Base-by-base conservation (phyloP, 768 basidiomycete species). In the Trametes sanguinea region DNA sequence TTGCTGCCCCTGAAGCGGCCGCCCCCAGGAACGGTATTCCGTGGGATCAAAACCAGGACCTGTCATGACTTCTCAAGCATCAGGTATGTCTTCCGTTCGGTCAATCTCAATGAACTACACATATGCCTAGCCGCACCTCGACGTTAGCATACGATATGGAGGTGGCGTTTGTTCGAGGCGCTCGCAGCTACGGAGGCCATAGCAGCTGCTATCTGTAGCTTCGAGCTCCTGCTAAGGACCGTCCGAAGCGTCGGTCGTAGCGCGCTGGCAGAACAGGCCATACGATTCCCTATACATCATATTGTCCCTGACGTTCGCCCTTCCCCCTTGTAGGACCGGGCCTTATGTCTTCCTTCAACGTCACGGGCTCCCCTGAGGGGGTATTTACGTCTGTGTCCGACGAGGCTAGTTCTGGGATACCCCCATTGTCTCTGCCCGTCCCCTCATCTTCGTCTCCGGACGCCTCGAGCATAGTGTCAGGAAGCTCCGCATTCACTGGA, bases 171-270 rank as follows among this genome's bases (percentile, higher is more conserved):
- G 53, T 16, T 54, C 57, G 61, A 50, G 51, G 46, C 52, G 62
- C 62, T 58, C 62, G 62, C 57, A 63, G 62, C 62, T 58, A 63
- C 57, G 57, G 61, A 57, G 62, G 62, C 40, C 35, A 32, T 63
- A 58, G 52, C 48, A 44, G 45, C 42, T 48, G 61, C 50, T 35
- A 62, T 53, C 57, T 63, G 56, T 48, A 14, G 57, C 62, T 63
- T 63, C 62, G 56, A 58, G 56, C 40, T 16, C 52, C 56, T 54
- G 42, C 48, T 45, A 54, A 61, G 22, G 30, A n/a, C 61, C 61
- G 42, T 39, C 22, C 54, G 51, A 62, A 57, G 32, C 45, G 55
- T 45, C 54, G 61, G 61, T 22, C 37, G 22, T 57, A 57, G 50
- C 55, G 50, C 57, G 55, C 50, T 62, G 50, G 50, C 43, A 57